These are phyloP conservation scores for Crithidia expoeki DNA, from an alignment of 208 protist species.

Conservation along the genomic window DNA sequence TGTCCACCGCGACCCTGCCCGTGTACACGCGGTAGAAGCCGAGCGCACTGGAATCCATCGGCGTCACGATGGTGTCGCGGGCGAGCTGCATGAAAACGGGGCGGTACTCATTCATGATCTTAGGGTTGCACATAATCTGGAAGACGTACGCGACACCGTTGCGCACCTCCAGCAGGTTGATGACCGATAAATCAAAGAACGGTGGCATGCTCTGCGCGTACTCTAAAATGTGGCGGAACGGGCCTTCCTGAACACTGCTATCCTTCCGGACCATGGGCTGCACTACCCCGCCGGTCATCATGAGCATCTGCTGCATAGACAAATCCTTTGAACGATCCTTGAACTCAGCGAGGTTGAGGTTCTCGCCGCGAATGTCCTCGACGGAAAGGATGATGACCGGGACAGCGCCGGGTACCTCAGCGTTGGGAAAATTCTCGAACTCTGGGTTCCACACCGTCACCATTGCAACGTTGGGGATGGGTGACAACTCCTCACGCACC, in stretches of 20 bases:
- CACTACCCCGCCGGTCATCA: constrained; percentile 77
- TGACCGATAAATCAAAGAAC: constrained; percentile 68
- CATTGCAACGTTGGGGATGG: constrained; percentile 83
- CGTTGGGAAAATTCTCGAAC: constrained; percentile 46
- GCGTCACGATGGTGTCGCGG: constrained; percentile 42
- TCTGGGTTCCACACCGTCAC: constrained; percentile 73
- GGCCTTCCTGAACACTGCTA: constrained; percentile 39
- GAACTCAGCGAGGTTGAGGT: constrained; percentile 72
- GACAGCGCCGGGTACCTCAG: constrained; percentile 49
- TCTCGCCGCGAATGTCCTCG: constrained; percentile 78
- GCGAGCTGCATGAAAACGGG: constrained; percentile 72
- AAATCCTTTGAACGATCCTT: constrained; percentile 78
- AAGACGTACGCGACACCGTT: constrained; percentile 78
- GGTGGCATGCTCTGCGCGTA: constrained; percentile 73
- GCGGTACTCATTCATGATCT: constrained; percentile 60
- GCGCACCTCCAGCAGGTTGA: constrained; percentile 76
- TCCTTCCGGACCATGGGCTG: constrained; percentile 69
- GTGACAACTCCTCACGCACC: constrained; percentile 72
- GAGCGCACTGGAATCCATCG: constrained; percentile 44
- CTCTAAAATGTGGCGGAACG: constrained; percentile 70
- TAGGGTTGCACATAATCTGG: constrained; percentile 81
- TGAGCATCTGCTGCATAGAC: constrained; percentile 79
- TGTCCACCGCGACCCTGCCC: constrained; percentile 42
- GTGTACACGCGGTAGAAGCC: constrained; percentile 63
- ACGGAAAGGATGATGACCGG: constrained; percentile 77